Conservation (phyloP, 352 stramenopile species). For the Globisporangium sylvaticum region DNA sequence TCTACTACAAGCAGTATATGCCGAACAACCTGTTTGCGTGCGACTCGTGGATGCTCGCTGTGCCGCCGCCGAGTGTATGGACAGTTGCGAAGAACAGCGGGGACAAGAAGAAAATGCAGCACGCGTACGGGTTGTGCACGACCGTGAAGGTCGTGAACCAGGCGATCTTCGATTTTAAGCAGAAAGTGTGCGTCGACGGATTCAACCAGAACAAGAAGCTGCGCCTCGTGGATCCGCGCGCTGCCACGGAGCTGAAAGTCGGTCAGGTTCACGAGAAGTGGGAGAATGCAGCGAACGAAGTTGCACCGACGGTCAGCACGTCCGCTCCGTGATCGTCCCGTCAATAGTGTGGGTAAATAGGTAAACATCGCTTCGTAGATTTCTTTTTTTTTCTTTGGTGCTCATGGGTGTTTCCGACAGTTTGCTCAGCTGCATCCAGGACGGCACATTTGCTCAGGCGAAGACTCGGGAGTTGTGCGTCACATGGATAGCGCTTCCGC, state of each 20-base stretch:
- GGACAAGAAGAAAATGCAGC: slow-evolving; percentile 43
- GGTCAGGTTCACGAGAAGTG: slow-evolving; percentile 39
- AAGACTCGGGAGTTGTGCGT: neutral
- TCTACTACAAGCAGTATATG: slow-evolving; percentile 63
- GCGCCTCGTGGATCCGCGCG: slow-evolving; percentile 42
- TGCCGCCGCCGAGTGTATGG: slow-evolving; percentile 58
- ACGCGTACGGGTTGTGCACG: slow-evolving; percentile 78
- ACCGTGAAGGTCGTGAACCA: slow-evolving; percentile 72
- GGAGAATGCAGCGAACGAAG: slow-evolving; percentile 33
- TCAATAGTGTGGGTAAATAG: neutral
- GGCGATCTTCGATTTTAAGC: slow-evolving; percentile 61
- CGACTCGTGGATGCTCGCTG: slow-evolving; percentile 68
- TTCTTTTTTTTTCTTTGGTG: neutral
- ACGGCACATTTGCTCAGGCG: neutral
- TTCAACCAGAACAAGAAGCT: slow-evolving; percentile 71
- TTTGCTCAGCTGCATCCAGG: no score
- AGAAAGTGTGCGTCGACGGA: slow-evolving; percentile 44
- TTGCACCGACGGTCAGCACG: slow-evolving; percentile 4
- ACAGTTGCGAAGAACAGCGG: slow-evolving; percentile 43
- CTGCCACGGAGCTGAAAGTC: slow-evolving; percentile 36
- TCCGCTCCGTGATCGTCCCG: neutral
- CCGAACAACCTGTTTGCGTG: slow-evolving; percentile 72
- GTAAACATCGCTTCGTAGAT: slow-evolving; percentile 1
- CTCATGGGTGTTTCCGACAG: neutral
- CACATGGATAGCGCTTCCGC: no score